Evolutionary conservation across 2,329 filamentous ascomycete genomes (phyloP).

Genomic region (Phyllosticta paracitricarpa): DNA sequence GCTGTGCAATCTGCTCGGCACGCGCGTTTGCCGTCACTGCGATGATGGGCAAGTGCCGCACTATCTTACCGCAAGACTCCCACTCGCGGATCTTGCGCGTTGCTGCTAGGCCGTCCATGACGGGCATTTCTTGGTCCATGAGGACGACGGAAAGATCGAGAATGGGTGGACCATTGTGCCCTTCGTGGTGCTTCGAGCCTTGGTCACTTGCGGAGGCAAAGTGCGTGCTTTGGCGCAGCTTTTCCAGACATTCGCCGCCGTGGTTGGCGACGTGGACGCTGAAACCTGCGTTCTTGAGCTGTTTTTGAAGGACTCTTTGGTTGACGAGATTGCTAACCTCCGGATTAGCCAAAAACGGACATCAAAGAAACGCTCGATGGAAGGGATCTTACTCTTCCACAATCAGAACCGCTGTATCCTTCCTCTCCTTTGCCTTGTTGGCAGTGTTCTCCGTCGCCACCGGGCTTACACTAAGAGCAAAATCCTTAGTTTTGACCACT

Average conservation of each 20-base stretch:
- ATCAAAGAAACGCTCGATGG: background rate
- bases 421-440: slow-evolving; percentile 9
- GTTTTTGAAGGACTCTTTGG: slow-evolving; percentile 40
- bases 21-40: slow-evolving; percentile 33
- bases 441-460: slow-evolving; percentile 1
- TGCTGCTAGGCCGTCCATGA: slow-evolving; percentile 28
- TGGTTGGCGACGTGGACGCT: slow-evolving; percentile 39
- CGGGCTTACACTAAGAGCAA: slow-evolving; percentile 14
- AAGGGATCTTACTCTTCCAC: slow-evolving; percentile 28
- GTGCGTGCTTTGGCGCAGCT: slow-evolving; percentile 29
- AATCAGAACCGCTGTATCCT: slow-evolving; percentile 28
- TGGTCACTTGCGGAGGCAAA: slow-evolving; percentile 26
- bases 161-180: background rate
- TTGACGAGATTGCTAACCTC: slow-evolving; percentile 22
- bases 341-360: background rate
- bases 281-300: slow-evolving; percentile 39
- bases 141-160: slow-evolving; percentile 10
- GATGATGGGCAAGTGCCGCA: slow-evolving; percentile 30
- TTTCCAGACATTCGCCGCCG: slow-evolving; percentile 38
- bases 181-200: background rate
- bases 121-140: slow-evolving; percentile 31
- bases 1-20: slow-evolving; percentile 29
- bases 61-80: slow-evolving; percentile 25
- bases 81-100: slow-evolving; percentile 28
- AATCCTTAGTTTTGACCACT: slow-evolving; percentile 24